Evolutionary conservation across 2,329 filamentous ascomycete species (phyloP), one percentile per base, ranked within the genome.

Genomic region (Piedraia hortae): DNA sequence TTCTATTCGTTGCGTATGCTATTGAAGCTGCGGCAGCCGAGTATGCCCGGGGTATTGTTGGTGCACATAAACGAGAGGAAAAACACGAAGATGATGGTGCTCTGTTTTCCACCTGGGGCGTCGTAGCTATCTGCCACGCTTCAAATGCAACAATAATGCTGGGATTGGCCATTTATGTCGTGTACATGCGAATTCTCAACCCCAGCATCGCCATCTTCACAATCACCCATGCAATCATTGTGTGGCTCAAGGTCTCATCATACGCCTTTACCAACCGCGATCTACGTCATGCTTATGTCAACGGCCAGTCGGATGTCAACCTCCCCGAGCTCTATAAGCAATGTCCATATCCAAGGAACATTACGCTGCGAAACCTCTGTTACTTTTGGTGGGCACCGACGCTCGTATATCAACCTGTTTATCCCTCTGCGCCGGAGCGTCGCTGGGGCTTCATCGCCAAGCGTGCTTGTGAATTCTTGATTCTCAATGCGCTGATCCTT

Each of bases 381-480:
- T 97, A 93, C 48, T 97, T 97, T 45, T 93, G 85, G 82, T 82
- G 80, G 67, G 85, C 82, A 0, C 85, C 85, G 0, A 97, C 85
- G 0, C 57, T 97, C 23, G 71, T 93, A 19, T 97, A 97, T 44
- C 85, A 97, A 50, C 85, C 85, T 1, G 77, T 85, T 8, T 97
- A 97, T 43, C 85, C 85, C 10, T 71, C 80, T 19, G 78, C 74
- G 4, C 53, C 63, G 5, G 61, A 58, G 25, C 74, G 91, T 34
- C 62, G 85, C 29, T 91, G 80, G 78, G 43, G 61, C 3, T 97
- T 90, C 41, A 75, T 93, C 17, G 50, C 61, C 26, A 91, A 90
- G 48, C 64, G 85, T 9, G 42, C 82, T 19, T 60, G 59, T 21
- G 85, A 97, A 46, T 60, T 75, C 4, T 58, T 70, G 26, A 66